phyloP scores from a whole-genome alignment of 805 yeast genomes.

The Wickerhamomyces chambardii region DNA sequence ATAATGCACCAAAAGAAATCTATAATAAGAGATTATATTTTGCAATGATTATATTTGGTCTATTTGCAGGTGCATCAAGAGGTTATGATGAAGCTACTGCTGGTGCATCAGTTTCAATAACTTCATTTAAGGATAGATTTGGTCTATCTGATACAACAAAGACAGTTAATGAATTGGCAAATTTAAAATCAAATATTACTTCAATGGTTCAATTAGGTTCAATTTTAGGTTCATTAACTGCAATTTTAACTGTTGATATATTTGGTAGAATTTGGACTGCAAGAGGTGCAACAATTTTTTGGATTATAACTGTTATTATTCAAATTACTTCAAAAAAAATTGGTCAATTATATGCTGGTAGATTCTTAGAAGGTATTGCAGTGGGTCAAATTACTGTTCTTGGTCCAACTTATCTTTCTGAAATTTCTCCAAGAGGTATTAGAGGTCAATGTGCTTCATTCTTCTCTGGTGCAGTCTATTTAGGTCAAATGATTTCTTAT shows the following conservation, averaged over 20 bases:
- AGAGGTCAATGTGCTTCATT: conserved; percentile 44
- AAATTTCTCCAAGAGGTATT: conserved; percentile 40
- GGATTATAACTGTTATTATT: conserved; percentile 37
- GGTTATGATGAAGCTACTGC: conserved; percentile 51
- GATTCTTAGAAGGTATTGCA: conserved; percentile 45
- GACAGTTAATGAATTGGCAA: conserved; percentile 28
- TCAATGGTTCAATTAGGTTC: conserved; percentile 53
- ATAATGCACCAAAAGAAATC: conserved; percentile 29
- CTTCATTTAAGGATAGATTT: conserved; percentile 30
- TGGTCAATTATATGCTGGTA: conserved; percentile 47
- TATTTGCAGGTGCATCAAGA: conserved; percentile 41
- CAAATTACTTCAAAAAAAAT: conserved; percentile 35
- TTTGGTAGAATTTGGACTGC: conserved; percentile 43
- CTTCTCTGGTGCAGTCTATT: conserved; percentile 49
- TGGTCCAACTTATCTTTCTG: conserved; percentile 47
- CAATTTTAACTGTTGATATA: conserved; percentile 37
- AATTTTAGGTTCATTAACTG: conserved; percentile 42
- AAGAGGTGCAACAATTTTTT: conserved; percentile 30
- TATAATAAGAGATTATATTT: conserved; percentile 36
- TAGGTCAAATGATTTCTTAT: conserved; percentile 42
- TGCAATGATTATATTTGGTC: conserved; percentile 40
- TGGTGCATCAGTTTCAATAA: conserved; percentile 35
- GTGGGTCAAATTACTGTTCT: conserved; percentile 49
- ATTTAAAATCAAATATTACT: conserved; percentile 41
- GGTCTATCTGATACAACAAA: conserved; percentile 32